A percentile compares a stretch with the other conserved stretches of the same genome.
These are phyloP conservation scores for Tricholoma furcatifolium DNA, from an alignment of 768 basidiomycete genomes.

Conservation along the genomic window DNA sequence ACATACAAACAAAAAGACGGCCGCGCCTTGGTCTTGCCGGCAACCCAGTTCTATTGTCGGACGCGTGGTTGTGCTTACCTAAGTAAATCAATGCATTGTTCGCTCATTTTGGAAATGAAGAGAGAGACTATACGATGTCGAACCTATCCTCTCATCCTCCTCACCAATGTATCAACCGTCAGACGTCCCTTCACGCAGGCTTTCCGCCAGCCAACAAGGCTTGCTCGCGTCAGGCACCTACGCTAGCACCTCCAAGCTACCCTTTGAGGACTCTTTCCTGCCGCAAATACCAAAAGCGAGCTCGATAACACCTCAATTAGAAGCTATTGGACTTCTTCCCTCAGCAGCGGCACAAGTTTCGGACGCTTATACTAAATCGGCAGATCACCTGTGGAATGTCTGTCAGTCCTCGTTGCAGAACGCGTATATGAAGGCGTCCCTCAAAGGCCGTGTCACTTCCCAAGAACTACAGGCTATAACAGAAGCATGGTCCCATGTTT, in stretches of 20 bases:
- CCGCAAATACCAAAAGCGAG: slow-evolving; percentile 1
- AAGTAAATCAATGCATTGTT: not conserved
- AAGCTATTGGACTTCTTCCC: not conserved
- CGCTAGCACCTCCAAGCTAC: not conserved
- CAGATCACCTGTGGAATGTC: not conserved
- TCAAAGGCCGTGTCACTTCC: not conserved
- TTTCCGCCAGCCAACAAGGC: too few relatives aligned
- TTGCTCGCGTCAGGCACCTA: too few relatives aligned
- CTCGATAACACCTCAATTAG: not conserved
- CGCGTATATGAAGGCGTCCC: not conserved
- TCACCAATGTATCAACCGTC: not conserved
- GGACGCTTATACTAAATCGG: slow-evolving; percentile 1
- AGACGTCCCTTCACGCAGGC: not conserved
- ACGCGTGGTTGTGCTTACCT: too few relatives aligned
- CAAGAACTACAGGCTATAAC: not conserved
- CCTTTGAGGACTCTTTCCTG: not conserved
- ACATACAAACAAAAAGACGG: too few relatives aligned
- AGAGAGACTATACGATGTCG: too few relatives aligned
- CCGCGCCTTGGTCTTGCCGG: too few relatives aligned
- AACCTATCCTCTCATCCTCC: not conserved
- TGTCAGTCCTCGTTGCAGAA: slow-evolving; percentile 7
- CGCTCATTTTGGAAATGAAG: not conserved
- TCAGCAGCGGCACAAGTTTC: not conserved
- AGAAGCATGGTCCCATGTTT: not conserved
- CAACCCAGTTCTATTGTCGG: too few relatives aligned